Base-by-base conservation (phyloP, 345 rosid genomes). In the Melastoma malabathricum region DNA sequence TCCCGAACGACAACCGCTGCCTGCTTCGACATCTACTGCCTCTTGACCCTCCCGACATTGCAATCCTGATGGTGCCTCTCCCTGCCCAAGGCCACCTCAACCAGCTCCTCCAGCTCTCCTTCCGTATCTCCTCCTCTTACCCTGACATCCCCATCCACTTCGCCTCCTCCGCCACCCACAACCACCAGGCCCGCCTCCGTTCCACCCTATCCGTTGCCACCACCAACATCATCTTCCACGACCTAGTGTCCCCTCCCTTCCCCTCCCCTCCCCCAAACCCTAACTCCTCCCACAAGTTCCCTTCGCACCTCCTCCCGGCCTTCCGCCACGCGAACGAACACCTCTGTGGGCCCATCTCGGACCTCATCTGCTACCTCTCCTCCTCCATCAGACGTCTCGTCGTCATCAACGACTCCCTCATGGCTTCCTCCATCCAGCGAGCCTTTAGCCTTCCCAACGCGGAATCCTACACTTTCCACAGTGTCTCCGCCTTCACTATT, bases 1-100 rank as follows among this genome's bases (percentile, higher is more conserved):
- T 29, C 9, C 38, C 38, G 9, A 29, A 29, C 38, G 38, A 4
- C 6, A 10, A 29, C 1, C 38, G 9, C 38, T 10, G 38, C 2
- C 38, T 10, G 6, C 38, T 29, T 6, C 3, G 6, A 10, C 2
- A 29, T 4, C 38, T 4, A n/a, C n/a, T n/a, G 2, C 38, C 38
- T 29, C 6, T 10, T 10, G 38, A 29, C 6, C 38, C 8, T 1
- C 38, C 9, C 38, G 38, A 10, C 9, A 4, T 29, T 5, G 38
- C 38, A 6, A 29, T 29, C 38, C 38, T 29, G 9, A 54, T 67
- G 64, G 61, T 67, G 34, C 72, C 72, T 0, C 48, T 58, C 12
- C 60, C 64, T 14, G 61, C 58, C 13, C 64, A 62, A 43, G 59
- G 64, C 54, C 67, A 66, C 47, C 59, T 68, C 43, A 52, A 56